Evolutionary conservation across 2,329 filamentous ascomycete genomes (phyloP).

Genomic region (Neonectria neomacrospora): DNA sequence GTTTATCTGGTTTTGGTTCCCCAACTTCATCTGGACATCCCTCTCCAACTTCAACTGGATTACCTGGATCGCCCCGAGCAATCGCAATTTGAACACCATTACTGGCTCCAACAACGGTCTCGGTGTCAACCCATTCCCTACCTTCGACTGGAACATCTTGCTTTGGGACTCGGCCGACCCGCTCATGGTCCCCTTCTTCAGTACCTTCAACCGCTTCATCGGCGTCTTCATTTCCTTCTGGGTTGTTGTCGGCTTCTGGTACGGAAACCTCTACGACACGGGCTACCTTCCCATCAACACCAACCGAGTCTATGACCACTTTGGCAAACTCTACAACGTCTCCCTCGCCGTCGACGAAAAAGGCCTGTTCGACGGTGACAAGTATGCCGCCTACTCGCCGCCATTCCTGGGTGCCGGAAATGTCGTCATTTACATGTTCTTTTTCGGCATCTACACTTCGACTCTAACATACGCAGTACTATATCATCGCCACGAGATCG

Average conservation of each 20-base stretch:
- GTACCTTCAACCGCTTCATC: slow-evolving; percentile 70
- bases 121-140: slow-evolving; percentile 59
- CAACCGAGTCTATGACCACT: slow-evolving; percentile 63
- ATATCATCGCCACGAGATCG: slow-evolving; percentile 64
- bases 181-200: slow-evolving; percentile 64
- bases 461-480: slow-evolving; percentile 62
- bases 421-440: slow-evolving; percentile 64
- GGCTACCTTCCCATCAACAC: slow-evolving; percentile 65
- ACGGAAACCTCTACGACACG: slow-evolving; percentile 67
- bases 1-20: slow-evolving; percentile 70
- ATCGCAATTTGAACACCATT: slow-evolving; percentile 55
- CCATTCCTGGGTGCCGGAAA: slow-evolving; percentile 63
- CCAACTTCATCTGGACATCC: slow-evolving; percentile 64
- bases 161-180: slow-evolving; percentile 57
- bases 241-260: slow-evolving; percentile 68
- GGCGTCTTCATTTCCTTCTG: slow-evolving; percentile 66
- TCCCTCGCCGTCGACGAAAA: slow-evolving; percentile 54
- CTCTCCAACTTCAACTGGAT: slow-evolving; percentile 67
- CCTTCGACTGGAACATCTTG: slow-evolving; percentile 61
- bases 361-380: slow-evolving; percentile 57
- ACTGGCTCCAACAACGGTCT: slow-evolving; percentile 58
- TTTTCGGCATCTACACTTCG: slow-evolving; percentile 65
- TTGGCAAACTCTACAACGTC: slow-evolving; percentile 60
- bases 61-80: slow-evolving; percentile 64
- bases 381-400: slow-evolving; percentile 63